Conservation (phyloP, 2,329 filamentous ascomycete species). For the Chaetomium olivaceum region DNA sequence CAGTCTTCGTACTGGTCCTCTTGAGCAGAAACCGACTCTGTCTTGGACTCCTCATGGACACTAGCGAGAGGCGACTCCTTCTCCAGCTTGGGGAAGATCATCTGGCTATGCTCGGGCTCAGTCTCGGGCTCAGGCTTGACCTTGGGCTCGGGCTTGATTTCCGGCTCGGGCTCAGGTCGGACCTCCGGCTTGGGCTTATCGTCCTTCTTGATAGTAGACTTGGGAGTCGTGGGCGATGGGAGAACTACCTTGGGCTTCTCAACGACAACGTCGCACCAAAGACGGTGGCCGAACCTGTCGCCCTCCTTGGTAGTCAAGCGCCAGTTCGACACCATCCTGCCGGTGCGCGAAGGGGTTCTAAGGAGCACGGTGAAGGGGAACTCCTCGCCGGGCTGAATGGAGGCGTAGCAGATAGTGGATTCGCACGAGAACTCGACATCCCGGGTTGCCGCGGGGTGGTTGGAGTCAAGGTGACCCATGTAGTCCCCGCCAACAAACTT, state of each 20-base stretch:
- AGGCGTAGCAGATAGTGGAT: slow-evolving; percentile 71
- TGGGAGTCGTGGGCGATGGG: slow-evolving; percentile 5
- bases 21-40: slow-evolving; percentile 42
- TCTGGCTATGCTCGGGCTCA: slow-evolving; percentile 56
- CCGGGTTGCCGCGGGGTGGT: slow-evolving; percentile 73
- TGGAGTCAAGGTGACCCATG: slow-evolving; percentile 88
- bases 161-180: slow-evolving; percentile 19
- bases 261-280: slow-evolving; percentile 92
- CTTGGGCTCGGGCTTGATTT: slow-evolving; percentile 24
- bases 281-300: slow-evolving; percentile 81
- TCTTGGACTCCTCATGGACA: slow-evolving; percentile 63
- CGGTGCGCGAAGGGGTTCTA: slow-evolving; percentile 73
- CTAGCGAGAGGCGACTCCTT: slow-evolving; percentile 87
- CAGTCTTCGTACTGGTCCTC: slow-evolving; percentile 57
- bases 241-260: slow-evolving; percentile 42
- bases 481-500: slow-evolving; percentile 92
- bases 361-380: slow-evolving; percentile 81
- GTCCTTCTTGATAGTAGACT: slow-evolving; percentile 23
- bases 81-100: slow-evolving; percentile 96
- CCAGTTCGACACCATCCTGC: slow-evolving; percentile 93
- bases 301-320: slow-evolving; percentile 81
- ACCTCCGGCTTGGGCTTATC: slow-evolving; percentile 36
- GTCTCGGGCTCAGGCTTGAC: slow-evolving; percentile 21
- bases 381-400: slow-evolving; percentile 72
- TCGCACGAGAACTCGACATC: slow-evolving; percentile 78